Base-by-base conservation (phyloP, 345 rosid species). In the Salix purpurea region DNA sequence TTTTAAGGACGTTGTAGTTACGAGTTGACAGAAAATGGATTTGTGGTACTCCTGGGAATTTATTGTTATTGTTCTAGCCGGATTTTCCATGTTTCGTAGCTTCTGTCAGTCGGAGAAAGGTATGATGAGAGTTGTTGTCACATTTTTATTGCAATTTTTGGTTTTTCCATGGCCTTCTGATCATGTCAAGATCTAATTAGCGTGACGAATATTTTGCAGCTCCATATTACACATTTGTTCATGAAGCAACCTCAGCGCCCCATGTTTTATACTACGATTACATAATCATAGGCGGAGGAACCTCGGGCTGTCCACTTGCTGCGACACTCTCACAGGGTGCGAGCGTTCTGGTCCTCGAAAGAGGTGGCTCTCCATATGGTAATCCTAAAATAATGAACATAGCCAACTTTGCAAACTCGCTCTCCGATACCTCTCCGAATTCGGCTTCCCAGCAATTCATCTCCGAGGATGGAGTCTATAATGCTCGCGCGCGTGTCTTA, bases 261-360 rank as follows among this genome's bases (percentile, higher is more conserved):
- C 32, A n/a, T 69, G 68, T 85, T 7, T 69, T 83, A 4, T 74
- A 70, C 80, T 84, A 80, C 18, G 97, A 94, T 77, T 94, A 92
- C 87, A 90, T 94, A 69, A 72, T 92, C 76, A 75, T 94, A 64
- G 97, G 97, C 5, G 97, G 97, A 54, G 98, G 98, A 69, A 92
- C 98, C 30, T 77, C 94, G 1, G 98, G 97, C 6, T 94, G 97
- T 60, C 84, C 98, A 0, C 76, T 94, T 56, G 98, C 97, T 1
- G 97, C 96, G 21, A 92, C 98, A 11, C 87, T 91, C 0, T 86
- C 97, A 1, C 75, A 70, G 74, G 86, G 83, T 30, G 93, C 94
- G 0, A 81, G 71, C 48, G 95, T 94, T 78, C 78, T 94, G 67
- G 75, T 94, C 73, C 91, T 94, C 0, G 97, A 94, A 81, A 86